Percentiles rank a stretch among this genome's conserved stretches.
phyloP scores from a whole-genome alignment of 202 grass and related monocot species.

The Musa balbisiana region DNA sequence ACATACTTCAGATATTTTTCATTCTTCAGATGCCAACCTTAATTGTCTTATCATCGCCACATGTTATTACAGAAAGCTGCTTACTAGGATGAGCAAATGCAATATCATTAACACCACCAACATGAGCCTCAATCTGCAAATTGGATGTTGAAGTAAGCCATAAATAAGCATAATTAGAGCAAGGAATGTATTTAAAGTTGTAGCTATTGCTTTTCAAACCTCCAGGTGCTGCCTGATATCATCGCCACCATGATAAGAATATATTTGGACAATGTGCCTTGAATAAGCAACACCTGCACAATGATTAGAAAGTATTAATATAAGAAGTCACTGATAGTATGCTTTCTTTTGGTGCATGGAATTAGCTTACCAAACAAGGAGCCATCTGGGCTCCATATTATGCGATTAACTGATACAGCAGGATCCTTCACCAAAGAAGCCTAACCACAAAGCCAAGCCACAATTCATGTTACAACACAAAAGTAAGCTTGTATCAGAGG shows the following conservation, averaged over 20 bases:
- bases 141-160: neutral
- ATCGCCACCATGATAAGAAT: conserved; percentile 67
- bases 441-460: conserved; percentile 21
- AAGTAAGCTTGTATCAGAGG: neutral
- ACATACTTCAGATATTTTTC: conserved; percentile 8
- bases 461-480: neutral
- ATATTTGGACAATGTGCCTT: conserved; percentile 89
- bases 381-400: conserved; percentile 96
- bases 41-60: conserved; percentile 97
- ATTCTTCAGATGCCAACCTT: conserved; percentile 40
- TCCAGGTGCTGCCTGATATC: conserved; percentile 89
- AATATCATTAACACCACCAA: conserved; percentile 94
- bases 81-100: conserved; percentile 96
- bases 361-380: conserved; percentile 76
- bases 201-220: conserved; percentile 28
- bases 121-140: conserved; percentile 90
- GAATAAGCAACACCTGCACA: conserved; percentile 89
- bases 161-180: conserved; percentile 22
- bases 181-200: neutral
- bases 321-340: conserved; percentile 1
- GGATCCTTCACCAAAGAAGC: conserved; percentile 81
- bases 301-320: conserved; percentile 51
- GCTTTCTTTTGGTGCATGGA: neutral
- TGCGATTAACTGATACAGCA: conserved; percentile 73
- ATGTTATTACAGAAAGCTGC: conserved; percentile 86